phyloP scores from a whole-genome alignment of 768 basidiomycete species.

The Kwoniella dendrophila region DNA sequence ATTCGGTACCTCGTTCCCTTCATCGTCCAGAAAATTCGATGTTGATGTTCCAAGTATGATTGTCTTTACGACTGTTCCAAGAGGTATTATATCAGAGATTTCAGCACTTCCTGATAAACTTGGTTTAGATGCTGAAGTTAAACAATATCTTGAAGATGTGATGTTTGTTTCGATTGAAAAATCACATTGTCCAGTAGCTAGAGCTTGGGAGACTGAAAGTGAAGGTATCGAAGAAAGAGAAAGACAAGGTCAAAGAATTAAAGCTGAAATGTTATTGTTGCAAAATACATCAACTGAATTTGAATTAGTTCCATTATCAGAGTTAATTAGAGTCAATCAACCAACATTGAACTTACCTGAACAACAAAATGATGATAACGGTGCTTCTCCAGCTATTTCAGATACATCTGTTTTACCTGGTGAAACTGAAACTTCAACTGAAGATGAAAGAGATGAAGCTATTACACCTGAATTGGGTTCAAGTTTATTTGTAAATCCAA shows the following conservation, averaged over 20 bases:
- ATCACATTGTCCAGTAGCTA: constrained; percentile 8
- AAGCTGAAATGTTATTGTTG: constrained; percentile 36
- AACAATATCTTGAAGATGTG: constrained; percentile 33
- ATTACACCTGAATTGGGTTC: constrained; percentile 31
- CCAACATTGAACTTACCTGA: constrained; percentile 8
- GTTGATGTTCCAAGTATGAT: constrained; percentile 35
- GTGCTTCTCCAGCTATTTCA: constrained; percentile 9
- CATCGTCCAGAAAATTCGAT: constrained; percentile 20
- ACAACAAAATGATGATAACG: neutral
- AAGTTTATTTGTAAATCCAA: constrained; percentile 12
- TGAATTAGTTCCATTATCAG: constrained; percentile 4
- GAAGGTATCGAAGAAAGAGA: constrained; percentile 4
- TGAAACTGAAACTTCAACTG: constrained; percentile 22
- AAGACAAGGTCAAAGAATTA: constrained; percentile 21
- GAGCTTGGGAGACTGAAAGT: neutral
- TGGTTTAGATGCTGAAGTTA: constrained; percentile 23
- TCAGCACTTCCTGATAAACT: constrained; percentile 24
- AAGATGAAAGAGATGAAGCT: constrained; percentile 28
- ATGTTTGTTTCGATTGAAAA: constrained; percentile 25
- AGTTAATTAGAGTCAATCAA: constrained; percentile 2
- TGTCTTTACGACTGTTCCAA: constrained; percentile 38
- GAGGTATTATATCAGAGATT: constrained; percentile 28
- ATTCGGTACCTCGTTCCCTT: constrained; percentile 35
- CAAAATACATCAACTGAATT: neutral
- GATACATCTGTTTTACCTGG: constrained; percentile 17